These are phyloP conservation scores for Sordaria brevicollis DNA, from an alignment of 495 filamentous ascomycete genomes.

Conservation along the genomic window DNA sequence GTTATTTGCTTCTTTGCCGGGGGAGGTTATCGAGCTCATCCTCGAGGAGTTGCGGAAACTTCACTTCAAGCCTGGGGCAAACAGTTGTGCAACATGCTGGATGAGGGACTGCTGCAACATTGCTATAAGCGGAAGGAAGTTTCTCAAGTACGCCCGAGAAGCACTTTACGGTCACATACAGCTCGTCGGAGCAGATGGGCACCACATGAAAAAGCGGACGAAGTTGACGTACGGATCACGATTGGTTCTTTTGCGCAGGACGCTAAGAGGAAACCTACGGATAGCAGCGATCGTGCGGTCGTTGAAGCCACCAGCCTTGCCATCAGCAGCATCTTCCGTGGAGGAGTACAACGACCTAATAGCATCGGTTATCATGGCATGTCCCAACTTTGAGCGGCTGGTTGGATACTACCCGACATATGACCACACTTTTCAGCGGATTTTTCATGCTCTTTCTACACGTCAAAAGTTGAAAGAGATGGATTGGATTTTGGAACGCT, in stretches of 20 bases:
- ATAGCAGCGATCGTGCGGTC: slow-evolving; percentile 64
- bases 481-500: slow-evolving; percentile 58
- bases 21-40: slow-evolving; percentile 47
- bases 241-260: slow-evolving; percentile 64
- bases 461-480: slow-evolving; percentile 64
- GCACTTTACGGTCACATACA: slow-evolving; percentile 63
- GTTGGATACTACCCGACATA: slow-evolving; percentile 62
- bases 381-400: slow-evolving; percentile 71
- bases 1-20: slow-evolving; percentile 44
- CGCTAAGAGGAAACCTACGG: slow-evolving; percentile 57
- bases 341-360: slow-evolving; percentile 60
- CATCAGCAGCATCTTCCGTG: slow-evolving; percentile 35
- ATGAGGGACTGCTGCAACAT: slow-evolving; percentile 64
- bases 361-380: slow-evolving; percentile 73
- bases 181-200: slow-evolving; percentile 58
- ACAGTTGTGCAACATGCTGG: slow-evolving; percentile 64
- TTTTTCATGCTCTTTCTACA: slow-evolving; percentile 72
- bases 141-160: slow-evolving; percentile 54
- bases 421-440: slow-evolving; percentile 60
- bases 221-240: slow-evolving; percentile 58
- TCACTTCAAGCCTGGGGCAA: slow-evolving; percentile 30
- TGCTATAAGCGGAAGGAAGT: slow-evolving; percentile 54
- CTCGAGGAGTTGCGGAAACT: slow-evolving; percentile 34
- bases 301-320: slow-evolving; percentile 61
- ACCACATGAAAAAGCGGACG: slow-evolving; percentile 54